These are phyloP conservation scores for Eutrema yunnanense DNA, from an alignment of 345 rosid species.

Conservation along the genomic window DNA sequence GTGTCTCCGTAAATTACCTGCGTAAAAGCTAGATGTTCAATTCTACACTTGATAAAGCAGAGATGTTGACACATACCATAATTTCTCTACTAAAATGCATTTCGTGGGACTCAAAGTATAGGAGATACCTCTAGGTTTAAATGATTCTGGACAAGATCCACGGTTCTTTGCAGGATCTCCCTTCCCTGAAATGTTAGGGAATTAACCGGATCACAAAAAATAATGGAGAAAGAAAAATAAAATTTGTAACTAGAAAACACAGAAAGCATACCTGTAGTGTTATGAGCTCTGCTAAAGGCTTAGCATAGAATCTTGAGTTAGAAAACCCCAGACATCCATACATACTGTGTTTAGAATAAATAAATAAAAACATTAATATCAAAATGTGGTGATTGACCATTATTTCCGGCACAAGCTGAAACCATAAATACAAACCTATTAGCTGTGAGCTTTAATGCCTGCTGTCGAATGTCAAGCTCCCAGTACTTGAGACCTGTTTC, in stretches of 20 bases:
- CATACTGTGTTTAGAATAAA: conserved; percentile 57
- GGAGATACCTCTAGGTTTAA: conserved; percentile 74
- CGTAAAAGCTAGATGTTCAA: conserved; percentile 26
- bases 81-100: conserved; percentile 8
- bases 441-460: conserved; percentile 94
- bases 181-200: conserved; percentile 62
- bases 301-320: conserved; percentile 96
- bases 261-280: conserved; percentile 58
- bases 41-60: conserved; percentile 12
- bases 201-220: neutral
- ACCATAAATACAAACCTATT: conserved; percentile 56
- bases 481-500: conserved; percentile 77
- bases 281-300: conserved; percentile 95
- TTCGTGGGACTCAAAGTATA: conserved; percentile 17
- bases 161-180: conserved; percentile 93
- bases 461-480: conserved; percentile 97
- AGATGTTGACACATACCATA: conserved; percentile 7
- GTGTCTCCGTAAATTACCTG: conserved; percentile 99
- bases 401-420: conserved; percentile 7
- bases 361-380: neutral
- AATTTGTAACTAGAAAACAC: neutral
- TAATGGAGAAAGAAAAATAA: neutral
- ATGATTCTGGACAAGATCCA: conserved; percentile 91
- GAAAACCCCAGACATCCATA: conserved; percentile 99
- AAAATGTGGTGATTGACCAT: neutral